phyloP scores from a whole-genome alignment of 176 grass and related monocot species.

The Rhipidocladum racemiflorum region DNA sequence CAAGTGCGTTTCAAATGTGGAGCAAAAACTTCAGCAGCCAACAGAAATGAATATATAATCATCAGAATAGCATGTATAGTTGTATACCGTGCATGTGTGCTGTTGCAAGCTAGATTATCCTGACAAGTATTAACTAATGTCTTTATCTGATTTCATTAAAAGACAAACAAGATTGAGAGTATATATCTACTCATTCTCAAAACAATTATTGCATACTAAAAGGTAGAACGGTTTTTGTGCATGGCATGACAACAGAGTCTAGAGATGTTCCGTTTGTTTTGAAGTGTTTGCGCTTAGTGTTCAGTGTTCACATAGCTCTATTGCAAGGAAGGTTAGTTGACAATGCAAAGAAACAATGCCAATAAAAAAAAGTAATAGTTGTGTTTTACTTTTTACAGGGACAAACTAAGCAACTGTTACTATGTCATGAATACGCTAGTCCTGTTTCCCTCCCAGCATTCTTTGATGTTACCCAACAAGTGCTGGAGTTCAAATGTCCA shows the following conservation, averaged over 20 bases:
- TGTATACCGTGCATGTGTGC: background rate
- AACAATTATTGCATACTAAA: background rate
- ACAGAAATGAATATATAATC: background rate
- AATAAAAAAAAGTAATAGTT: background rate
- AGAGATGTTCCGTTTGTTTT: background rate
- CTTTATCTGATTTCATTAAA: background rate
- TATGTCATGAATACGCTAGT: background rate
- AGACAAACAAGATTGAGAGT: background rate
- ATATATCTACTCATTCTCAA: background rate
- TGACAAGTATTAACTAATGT: background rate
- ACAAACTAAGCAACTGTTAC: background rate
- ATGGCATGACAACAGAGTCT: background rate
- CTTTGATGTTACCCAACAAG: background rate
- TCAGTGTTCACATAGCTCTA: background rate
- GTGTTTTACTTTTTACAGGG: background rate
- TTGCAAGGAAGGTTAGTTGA: background rate
- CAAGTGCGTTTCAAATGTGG: background rate
- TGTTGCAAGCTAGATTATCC: background rate
- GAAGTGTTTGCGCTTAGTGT: background rate
- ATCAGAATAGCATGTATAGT: constrained; percentile 5
- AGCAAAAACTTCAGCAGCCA: constrained; percentile 15
- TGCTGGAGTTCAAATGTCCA: background rate
- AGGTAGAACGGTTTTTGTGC: background rate
- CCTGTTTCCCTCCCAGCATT: background rate
- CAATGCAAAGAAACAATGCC: background rate